Evolutionary conservation across 1,284 basidiomycete species (phyloP).

Genomic region (Fomitiporia mediterranea): DNA sequence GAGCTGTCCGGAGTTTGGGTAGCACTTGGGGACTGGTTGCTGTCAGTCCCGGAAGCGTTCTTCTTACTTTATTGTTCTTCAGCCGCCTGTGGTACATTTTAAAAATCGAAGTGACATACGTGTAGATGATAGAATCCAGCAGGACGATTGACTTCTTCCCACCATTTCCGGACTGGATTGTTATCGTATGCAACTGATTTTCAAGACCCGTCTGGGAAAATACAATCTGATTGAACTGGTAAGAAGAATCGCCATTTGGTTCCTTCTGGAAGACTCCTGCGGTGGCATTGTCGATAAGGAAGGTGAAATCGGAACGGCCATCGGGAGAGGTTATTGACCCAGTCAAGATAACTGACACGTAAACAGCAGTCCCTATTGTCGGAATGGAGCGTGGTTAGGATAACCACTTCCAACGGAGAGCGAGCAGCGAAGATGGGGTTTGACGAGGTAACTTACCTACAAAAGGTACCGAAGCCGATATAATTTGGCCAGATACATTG

Average conservation of each 20-base stretch:
- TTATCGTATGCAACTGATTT: slow-evolving; percentile 6
- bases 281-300: slow-evolving; percentile 3
- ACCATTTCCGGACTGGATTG: slow-evolving; percentile 2
- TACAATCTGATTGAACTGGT: slow-evolving; percentile 9
- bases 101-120: slow-evolving; percentile 4
- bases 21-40: not conserved
- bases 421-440: not conserved
- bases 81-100: not conserved
- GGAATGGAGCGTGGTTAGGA: not conserved
- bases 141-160: slow-evolving; percentile 1
- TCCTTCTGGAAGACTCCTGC: not conserved
- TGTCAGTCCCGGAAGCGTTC: not conserved
- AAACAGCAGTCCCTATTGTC: slow-evolving; percentile 10
- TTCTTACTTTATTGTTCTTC: not conserved
- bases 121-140: slow-evolving; percentile 16
- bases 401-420: not conserved
- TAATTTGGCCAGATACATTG: slow-evolving; percentile 3
- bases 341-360: slow-evolving; percentile 12
- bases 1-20: too few relatives aligned
- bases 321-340: slow-evolving; percentile 1
- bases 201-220: slow-evolving; percentile 2
- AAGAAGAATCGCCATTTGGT: not conserved
- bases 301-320: slow-evolving; percentile 14
- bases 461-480: slow-evolving; percentile 8
- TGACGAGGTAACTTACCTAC: slow-evolving; percentile 3